Evolutionary conservation across 495 filamentous ascomycete species (phyloP).

Genomic region (Lasiosphaeriaceae sp.): DNA sequence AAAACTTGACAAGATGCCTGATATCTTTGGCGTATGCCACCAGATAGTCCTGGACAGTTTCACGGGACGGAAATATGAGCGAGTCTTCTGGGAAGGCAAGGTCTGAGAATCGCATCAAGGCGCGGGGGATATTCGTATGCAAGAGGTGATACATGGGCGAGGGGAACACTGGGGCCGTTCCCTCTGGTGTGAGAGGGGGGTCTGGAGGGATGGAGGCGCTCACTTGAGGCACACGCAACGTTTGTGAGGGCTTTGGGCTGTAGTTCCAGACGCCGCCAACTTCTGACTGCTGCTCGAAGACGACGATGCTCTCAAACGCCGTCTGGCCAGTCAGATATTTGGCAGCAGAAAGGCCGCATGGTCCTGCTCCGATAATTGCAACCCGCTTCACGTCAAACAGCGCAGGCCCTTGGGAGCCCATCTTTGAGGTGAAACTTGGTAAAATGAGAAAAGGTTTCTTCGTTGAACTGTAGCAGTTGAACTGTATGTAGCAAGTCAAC

Average conservation of each 20-base stretch:
- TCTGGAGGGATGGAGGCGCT: constrained; percentile 39
- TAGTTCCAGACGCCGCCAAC: constrained; percentile 86
- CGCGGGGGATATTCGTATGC: constrained; percentile 83
- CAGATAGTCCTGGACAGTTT: constrained; percentile 68
- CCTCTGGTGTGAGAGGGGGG: constrained; percentile 29
- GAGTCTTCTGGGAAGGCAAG: constrained; percentile 55
- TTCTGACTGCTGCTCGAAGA: constrained; percentile 75
- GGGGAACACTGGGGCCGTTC: constrained; percentile 47
- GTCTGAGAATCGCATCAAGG: constrained; percentile 78
- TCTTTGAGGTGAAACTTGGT: constrained; percentile 2
- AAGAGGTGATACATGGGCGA: constrained; percentile 76
- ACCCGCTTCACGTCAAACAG: constrained; percentile 47
- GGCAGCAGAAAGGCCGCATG: constrained; percentile 62
- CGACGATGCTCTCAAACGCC: constrained; percentile 62
- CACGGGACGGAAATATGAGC: constrained; percentile 68
- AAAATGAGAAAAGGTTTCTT: background rate
- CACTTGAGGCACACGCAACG: constrained; percentile 37
- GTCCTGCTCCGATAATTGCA: constrained; percentile 69
- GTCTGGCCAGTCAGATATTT: constrained; percentile 74
- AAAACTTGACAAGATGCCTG: constrained; percentile 42
- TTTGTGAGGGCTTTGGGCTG: constrained; percentile 35
- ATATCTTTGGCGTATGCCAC: constrained; percentile 67
- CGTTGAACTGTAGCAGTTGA: no score
- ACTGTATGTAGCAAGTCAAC: no score
- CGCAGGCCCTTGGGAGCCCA: constrained; percentile 22